Base-by-base conservation (phyloP, 495 filamentous ascomycete species). In the Aspergillus kassunensis region DNA sequence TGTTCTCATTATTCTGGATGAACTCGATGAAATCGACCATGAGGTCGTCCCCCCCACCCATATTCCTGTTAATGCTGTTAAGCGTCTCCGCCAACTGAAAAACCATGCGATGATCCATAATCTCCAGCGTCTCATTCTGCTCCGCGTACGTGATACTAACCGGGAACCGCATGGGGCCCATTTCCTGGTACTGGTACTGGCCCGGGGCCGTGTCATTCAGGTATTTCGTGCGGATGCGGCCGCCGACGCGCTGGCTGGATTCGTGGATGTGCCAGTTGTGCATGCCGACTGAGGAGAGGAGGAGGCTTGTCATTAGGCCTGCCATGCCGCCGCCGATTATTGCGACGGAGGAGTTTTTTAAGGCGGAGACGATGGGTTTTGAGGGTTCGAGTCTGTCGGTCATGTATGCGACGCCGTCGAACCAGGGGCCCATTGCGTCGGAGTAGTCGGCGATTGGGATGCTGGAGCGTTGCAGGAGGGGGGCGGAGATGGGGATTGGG, bases 141-240 rank as follows among this genome's bases (percentile, higher is more conserved):
- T 71, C 71, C 0, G 65, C 54, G 58, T 80, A 75, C 0, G 70
- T 81, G 50, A 75, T 71, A 25, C 59, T 63, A 3, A 78, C 68
- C 6, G 76, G 71, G 27, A 84, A 88, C 4, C 85, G 73, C 85
- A 88, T 87, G 0, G 85, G 83, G 0, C 85, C 85, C 85, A 89
- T 88, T 59, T 89, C 85, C 33, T 88, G 84, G 50, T 88, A 89
- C 36, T 84, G 81, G 51, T 87, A 87, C 13, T 89, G 72, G 20
- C 81, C 79, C 0, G 83, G 81, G 7, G 33, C 42, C 1, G 65
- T 65, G 0, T 76, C 74, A 21, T 79, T 76, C 0, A 87, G 73
- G 48, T 87, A 86, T 35, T 75, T 75, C 4, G 83, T 86, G 49
- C 80, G 79, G 19, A 88, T 79, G 2, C 83, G 74, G 3, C 85